Conservation (phyloP, 257 asterid genomes). For the Jacaranda mimosifolia region DNA sequence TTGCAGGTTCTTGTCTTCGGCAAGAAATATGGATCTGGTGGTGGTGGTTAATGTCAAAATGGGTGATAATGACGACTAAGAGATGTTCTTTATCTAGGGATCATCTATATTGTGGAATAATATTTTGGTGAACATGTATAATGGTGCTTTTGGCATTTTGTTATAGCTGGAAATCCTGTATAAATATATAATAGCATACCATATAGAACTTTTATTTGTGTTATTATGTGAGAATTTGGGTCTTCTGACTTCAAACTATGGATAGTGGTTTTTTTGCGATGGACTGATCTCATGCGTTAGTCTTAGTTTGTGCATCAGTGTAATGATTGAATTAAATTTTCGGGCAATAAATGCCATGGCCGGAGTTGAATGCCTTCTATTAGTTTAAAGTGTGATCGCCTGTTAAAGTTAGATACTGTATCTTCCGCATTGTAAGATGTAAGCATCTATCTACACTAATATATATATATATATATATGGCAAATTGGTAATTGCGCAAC, state of each 20-base stretch:
- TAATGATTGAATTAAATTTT: too few species aligned
- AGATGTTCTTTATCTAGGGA: conserved; percentile 7
- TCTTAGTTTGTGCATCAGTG: too few species aligned
- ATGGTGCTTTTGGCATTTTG: neutral
- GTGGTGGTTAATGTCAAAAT: conserved; percentile 49
- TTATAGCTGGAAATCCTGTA: neutral
- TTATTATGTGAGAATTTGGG: neutral
- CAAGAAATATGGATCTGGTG: conserved; percentile 79
- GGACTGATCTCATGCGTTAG: neutral
- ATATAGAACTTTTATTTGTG: neutral
- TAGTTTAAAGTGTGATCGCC: too few species aligned
- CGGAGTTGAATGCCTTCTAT: too few species aligned
- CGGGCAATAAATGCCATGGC: too few species aligned
- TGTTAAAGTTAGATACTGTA: too few species aligned
- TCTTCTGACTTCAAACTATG: neutral
- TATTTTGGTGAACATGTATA: neutral
- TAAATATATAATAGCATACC: neutral
- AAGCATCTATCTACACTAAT: too few species aligned
- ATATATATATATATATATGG: too few species aligned
- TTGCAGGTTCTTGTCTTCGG: conserved; percentile 70
- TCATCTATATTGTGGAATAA: neutral
- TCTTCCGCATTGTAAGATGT: too few species aligned
- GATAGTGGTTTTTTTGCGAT: conserved; percentile 1
- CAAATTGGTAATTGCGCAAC: too few species aligned
- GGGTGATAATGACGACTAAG: conserved; percentile 43